Evolutionary conservation across 768 basidiomycete genomes (phyloP).

Genomic region (Exsudoporus frostii): DNA sequence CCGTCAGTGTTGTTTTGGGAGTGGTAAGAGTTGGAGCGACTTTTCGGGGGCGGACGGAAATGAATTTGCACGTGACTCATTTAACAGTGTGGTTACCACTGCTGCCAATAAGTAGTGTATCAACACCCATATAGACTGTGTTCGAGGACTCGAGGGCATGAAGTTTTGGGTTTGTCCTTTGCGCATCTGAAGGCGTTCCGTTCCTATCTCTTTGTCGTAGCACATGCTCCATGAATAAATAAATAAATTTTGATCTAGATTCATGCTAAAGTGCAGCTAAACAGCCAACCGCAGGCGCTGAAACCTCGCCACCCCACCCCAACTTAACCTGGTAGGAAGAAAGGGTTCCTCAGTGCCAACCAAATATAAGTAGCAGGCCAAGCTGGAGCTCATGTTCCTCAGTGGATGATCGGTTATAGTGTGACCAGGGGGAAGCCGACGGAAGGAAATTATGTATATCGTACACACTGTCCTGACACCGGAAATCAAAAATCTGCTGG

Average conservation of each 20-base stretch:
- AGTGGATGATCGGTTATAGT: background rate
- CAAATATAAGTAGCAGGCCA: background rate
- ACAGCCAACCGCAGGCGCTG: background rate
- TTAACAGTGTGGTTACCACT: too few species aligned
- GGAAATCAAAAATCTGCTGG: conserved; percentile 1
- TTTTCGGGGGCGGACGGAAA: conserved; percentile 14
- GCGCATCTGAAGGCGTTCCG: background rate
- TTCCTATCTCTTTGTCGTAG: background rate
- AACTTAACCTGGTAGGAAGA: background rate
- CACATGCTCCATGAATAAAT: background rate
- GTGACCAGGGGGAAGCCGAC: background rate
- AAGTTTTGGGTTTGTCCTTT: background rate
- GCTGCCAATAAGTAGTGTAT: too few species aligned
- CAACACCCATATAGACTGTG: too few species aligned
- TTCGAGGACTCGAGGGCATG: background rate
- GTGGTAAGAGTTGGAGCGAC: background rate
- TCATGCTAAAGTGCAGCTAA: too few species aligned
- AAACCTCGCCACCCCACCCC: background rate
- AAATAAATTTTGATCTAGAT: background rate
- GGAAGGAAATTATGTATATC: background rate
- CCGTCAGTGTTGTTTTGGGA: background rate
- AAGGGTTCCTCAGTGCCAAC: background rate
- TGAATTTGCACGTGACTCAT: conserved; percentile 20
- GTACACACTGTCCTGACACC: background rate
- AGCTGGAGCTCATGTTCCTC: background rate